A percentile compares a stretch with the other conserved stretches of the same genome.
Evolutionary conservation across 1,284 basidiomycete genomes (phyloP).

Genomic region (Naganishia liquefaciens): DNA sequence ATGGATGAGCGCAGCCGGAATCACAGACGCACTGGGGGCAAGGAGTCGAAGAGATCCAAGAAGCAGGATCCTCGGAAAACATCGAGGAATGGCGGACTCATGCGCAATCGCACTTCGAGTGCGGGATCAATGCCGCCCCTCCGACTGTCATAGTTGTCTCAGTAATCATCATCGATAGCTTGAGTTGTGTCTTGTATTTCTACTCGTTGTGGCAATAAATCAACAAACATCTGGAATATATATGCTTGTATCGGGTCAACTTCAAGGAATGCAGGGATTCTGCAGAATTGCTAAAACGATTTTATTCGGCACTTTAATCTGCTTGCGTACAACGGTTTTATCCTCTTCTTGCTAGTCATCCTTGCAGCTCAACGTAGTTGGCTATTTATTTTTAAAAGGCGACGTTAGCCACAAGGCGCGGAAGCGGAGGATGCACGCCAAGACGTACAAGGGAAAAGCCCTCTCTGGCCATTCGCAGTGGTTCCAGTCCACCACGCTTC

Average conservation of each 20-base stretch:
- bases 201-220: conserved; percentile 3
- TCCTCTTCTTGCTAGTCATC: background rate
- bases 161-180: too few species aligned
- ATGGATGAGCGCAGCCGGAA: background rate
- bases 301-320: background rate
- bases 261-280: too few species aligned
- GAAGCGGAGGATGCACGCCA: background rate
- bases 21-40: background rate
- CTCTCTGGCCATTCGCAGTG: conserved; percentile 63
- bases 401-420: background rate
- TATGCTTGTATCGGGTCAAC: too few species aligned
- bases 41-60: conserved; percentile 13
- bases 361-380: conserved; percentile 33
- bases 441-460: conserved; percentile 77
- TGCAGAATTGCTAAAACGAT: too few species aligned
- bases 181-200: conserved; percentile 1
- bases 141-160: conserved; percentile 7
- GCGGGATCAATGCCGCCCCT: conserved; percentile 29
- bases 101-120: conserved; percentile 30
- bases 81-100: conserved; percentile 18
- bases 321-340: conserved; percentile 5
- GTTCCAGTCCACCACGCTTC: conserved; percentile 90
- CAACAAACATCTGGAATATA: too few species aligned
- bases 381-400: conserved; percentile 12
- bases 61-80: conserved; percentile 23